Evolutionary conservation across 2,329 filamentous ascomycete genomes (phyloP), one percentile per base, ranked within the genome.

Genomic region (Ophiostoma piceae): DNA sequence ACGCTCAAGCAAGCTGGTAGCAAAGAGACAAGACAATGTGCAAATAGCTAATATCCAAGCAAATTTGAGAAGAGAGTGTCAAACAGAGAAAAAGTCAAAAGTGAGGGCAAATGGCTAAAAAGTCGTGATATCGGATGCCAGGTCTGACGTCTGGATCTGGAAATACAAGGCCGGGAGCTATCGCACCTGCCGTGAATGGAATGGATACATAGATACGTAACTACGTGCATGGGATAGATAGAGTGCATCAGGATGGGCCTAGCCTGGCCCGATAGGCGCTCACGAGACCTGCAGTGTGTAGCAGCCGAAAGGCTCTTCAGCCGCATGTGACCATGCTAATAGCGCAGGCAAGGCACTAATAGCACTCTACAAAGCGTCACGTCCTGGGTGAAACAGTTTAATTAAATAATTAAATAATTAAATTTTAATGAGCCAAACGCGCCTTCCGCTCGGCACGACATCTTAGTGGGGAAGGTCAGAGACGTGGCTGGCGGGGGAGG

Each of bases 321-420:
- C 70, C 70, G 71, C 73, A 74, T 74, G 73, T 74, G 73, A 74
- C 73, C 73, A 70, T 39, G 62, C 37, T 66, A 60, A 43, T 68
- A 67, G 64, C 41, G 57, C 47, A 65, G 35, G 62, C 19, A 65
- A 64, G 60, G 66, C 32, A 57, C 67, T 47, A 66, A 41, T 41
- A 41, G 11, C 43, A 69, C 57, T 47, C 43, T 47, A 37, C 26
- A 64, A 64, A 64, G 60, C 43, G 39, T 41, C 43, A 47, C 16
- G 43, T 57, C 35, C 35, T 6, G 35, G 8, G 35, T 35, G 35
- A 35, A 35, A 35, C 8, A 57, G 8, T 16, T 57, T 22, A 57
- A 11, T 54, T 9, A 26, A 57, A 26, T 26, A 22, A 57, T 22
- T 22, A 26, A 57, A n/a, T n/a, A 16, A n/a, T 12, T 41, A 68